These are phyloP conservation scores for Schizochytrium sp. DNA, from an alignment of 108 stramenopile species.

Conservation along the genomic window DNA sequence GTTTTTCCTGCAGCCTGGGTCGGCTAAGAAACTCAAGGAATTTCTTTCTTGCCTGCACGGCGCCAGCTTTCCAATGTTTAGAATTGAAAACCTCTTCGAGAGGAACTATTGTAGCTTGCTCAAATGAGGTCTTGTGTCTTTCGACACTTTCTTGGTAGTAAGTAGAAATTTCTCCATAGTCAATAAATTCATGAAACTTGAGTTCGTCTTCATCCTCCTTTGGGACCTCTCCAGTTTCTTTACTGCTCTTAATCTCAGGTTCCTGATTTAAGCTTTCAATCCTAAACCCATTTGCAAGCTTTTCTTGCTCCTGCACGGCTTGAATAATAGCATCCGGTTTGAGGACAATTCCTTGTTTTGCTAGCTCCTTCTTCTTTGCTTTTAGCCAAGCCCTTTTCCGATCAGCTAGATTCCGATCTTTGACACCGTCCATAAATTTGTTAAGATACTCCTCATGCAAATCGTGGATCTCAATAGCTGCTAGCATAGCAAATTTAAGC, in stretches of 20 bases:
- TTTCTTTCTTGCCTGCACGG: background rate
- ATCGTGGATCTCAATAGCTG: background rate
- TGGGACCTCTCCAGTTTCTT: background rate
- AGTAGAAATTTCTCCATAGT: background rate
- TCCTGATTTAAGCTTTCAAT: background rate
- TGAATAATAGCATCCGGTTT: background rate
- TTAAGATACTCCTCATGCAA: background rate
- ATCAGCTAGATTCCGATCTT: background rate
- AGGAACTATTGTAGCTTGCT: background rate
- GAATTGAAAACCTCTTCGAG: constrained; percentile 46
- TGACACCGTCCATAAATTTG: background rate
- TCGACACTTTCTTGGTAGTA: background rate
- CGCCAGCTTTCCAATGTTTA: constrained; percentile 32
- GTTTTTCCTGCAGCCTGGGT: background rate
- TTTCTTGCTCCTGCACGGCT: background rate
- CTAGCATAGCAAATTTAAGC: constrained; percentile 21
- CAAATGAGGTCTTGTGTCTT: background rate
- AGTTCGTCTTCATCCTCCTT: background rate
- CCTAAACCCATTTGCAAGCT: background rate
- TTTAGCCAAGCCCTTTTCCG: background rate
- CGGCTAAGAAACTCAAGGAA: background rate
- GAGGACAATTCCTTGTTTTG: background rate
- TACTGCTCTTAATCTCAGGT: background rate
- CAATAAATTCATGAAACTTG: background rate
- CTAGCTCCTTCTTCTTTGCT: background rate